Evolutionary conservation across 768 basidiomycete species (phyloP).

Genomic region (Tylopilus felleus): DNA sequence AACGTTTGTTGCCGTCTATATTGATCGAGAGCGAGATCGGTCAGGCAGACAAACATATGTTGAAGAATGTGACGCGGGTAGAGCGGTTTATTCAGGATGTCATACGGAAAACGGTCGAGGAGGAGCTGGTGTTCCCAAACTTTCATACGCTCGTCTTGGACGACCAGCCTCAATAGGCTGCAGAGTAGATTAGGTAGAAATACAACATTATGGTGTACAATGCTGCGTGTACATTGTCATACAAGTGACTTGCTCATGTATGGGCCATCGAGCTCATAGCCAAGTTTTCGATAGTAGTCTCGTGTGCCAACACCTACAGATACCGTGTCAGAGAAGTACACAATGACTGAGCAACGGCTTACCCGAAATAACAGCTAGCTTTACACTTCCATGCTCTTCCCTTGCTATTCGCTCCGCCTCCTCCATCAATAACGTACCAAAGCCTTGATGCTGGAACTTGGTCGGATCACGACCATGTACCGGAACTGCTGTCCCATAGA

Average conservation of each 20-base stretch:
- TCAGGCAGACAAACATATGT: constrained; percentile 89
- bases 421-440: constrained; percentile 97
- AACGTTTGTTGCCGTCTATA: constrained; percentile 79
- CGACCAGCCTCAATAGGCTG: constrained; percentile 28
- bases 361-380: constrained; percentile 97
- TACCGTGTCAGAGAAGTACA: neutral
- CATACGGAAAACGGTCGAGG: constrained; percentile 90
- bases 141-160: constrained; percentile 77
- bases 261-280: constrained; percentile 92
- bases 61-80: constrained; percentile 93
- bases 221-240: constrained; percentile 22
- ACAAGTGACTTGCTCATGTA: constrained; percentile 91
- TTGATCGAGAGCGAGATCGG: constrained; percentile 97
- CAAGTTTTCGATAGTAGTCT: constrained; percentile 93
- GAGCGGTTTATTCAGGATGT: constrained; percentile 96
- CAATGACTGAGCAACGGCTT: constrained; percentile 24
- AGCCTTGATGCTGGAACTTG: constrained; percentile 97
- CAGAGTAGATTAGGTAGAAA: neutral
- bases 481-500: constrained; percentile 97
- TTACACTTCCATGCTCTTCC: constrained; percentile 94
- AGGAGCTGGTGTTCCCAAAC: constrained; percentile 95
- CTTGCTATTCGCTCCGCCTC: constrained; percentile 97
- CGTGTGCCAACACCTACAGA: constrained; percentile 85
- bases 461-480: constrained; percentile 97
- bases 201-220: constrained; percentile 9